Base-by-base conservation (phyloP, 192 early-diverging fungal genomes). In the Backusella morwellensis region DNA sequence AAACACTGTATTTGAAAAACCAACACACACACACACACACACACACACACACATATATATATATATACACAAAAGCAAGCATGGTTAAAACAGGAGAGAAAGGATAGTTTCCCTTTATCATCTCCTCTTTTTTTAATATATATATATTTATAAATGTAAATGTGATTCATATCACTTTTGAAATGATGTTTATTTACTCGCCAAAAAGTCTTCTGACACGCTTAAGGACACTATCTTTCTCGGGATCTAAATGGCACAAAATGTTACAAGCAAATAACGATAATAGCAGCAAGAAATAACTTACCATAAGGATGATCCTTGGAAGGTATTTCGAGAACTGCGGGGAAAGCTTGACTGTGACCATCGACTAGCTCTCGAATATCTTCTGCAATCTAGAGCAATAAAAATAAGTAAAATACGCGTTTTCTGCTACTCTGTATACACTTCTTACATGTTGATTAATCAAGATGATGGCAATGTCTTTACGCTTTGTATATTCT, bases 221-320 rank as follows among this genome's bases (percentile, higher is more conserved):
- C 88, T 94, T 95, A 52, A 95, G 86, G 68, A 95, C 94, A 73
- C 93, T 94, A 82, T 95, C 94, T 84, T 93, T 93, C 75, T 89
- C 87, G 29, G 92, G 93, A 70, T 86, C 86, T 85, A 72, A 44
- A 40, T 23, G 79, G 42, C 15, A 14, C 42, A 44, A 44, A 44
- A 44, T 44, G 42, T 44, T 44, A 50, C 47, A 50, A n/a, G 6
- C 56, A 15, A 17, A 23, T n/a, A 26, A 42, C 32, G 38, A 44
- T 1, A 12, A 44, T 17, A 44, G 4, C 15, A 44, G 11, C 15
- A 44, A 4, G 2, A 17, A 44, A 44, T 14, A 50, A 75, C 44
- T 73, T 84, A 86, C 97, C 95, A 84, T 99, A 99, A 41, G 97
- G 98, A 78, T 98, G 95, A 83, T 99, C 97, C 87, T 99, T 99